These are phyloP conservation scores for Capronia epimyces DNA, from an alignment of 2,329 filamentous ascomycete species.

Conservation along the genomic window DNA sequence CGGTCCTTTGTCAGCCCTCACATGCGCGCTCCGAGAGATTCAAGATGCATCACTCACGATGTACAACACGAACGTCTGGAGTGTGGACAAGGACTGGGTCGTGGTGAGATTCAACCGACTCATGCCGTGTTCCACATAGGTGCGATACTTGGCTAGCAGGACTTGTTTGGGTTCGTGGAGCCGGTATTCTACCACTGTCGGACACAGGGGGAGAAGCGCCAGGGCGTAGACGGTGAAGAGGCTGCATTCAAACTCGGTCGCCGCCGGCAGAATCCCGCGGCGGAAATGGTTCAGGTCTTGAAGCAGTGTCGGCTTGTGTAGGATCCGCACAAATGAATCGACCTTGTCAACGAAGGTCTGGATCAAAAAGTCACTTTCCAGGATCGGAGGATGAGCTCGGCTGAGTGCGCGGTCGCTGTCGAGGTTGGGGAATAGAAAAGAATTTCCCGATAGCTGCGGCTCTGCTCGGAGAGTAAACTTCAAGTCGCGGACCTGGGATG, in stretches of 20 bases:
- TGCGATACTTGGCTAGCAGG: conserved; percentile 4
- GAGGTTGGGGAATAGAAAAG: not conserved
- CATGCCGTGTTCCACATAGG: conserved; percentile 5
- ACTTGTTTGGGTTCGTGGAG: conserved; percentile 7
- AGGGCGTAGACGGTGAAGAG: conserved; percentile 9
- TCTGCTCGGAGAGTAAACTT: conserved; percentile 9
- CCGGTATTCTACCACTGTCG: conserved; percentile 6
- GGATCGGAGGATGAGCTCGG: not conserved
- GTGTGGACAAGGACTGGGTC: conserved; percentile 6
- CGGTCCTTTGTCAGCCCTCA: no score
- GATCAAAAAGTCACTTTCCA: conserved; percentile 10
- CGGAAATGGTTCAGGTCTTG: conserved; percentile 13
- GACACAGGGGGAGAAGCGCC: conserved; percentile 5
- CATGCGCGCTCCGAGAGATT: no score
- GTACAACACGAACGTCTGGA: conserved; percentile 12
- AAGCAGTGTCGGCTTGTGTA: conserved; percentile 12
- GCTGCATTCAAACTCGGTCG: not conserved
- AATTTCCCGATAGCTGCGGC: not conserved
- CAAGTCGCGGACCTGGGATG: conserved; percentile 4
- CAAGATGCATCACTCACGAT: conserved; percentile 8
- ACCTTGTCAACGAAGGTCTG: conserved; percentile 13
- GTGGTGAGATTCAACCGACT: conserved; percentile 10
- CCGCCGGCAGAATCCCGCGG: not conserved
- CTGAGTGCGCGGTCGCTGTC: not conserved
- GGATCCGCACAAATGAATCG: conserved; percentile 8